Base-by-base conservation (phyloP, 2,329 filamentous ascomycete species). In the Coniochaeta prunicola region DNA sequence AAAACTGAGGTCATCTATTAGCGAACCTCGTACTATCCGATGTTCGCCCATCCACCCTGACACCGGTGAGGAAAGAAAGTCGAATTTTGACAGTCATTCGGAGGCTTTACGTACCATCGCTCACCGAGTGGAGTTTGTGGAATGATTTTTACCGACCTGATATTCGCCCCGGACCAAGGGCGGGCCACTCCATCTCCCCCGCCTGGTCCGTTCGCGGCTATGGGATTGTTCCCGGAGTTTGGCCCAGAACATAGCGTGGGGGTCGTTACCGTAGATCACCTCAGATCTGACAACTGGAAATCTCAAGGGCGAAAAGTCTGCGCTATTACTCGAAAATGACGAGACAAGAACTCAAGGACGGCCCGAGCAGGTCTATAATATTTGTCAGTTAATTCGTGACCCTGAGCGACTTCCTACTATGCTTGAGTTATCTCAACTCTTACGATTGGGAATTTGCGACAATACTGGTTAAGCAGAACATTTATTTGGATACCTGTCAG, bases 211-310 rank as follows among this genome's bases (percentile, higher is more conserved):
- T 50, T 50, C 45, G 53, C 30, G 10, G 4, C 30, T 12, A 3
- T 30, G 24, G 21, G 3, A 10, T 54, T 34, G 36, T 38, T 38
- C 19, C 30, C 17, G 45, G 53, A 21, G 50, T 28, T 33, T 33
- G 50, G 50, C 53, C 53, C 53, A 28, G 17, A 36, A 54, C 34
- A 17, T 54, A 54, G 53, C 31, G 53, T 54, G 53, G 53, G 53
- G 53, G 53, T 54, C 17, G 33, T 13, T 34, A 2, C 30, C 19
- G 53, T 3, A 24, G 50, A 53, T 53, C 50, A 53, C 13, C 19
- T 53, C 30, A 36, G 53, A 34, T 54, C 53, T 54, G 53, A 53
- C 50, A 54, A 36, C 30, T 33, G 30, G 21, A 54, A 54, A 54
- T 54, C 17, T 54, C 30, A 28, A 24, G 36, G 13, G 45, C 45